phyloP scores from a whole-genome alignment of 202 grass and related monocot species.

The Cymbopogon flexuosus region DNA sequence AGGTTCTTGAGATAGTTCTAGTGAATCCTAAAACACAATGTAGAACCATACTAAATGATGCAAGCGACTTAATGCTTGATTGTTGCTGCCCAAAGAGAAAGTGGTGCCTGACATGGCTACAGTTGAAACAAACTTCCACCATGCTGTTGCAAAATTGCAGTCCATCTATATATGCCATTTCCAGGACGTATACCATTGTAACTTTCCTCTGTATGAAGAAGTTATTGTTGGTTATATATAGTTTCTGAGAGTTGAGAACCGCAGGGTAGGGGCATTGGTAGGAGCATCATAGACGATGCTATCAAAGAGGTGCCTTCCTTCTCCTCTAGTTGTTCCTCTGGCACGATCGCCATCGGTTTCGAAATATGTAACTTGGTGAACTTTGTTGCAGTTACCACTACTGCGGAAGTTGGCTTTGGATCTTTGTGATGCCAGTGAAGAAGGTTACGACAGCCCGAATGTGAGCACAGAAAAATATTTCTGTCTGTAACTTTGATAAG shows the following conservation, averaged over 20 bases:
- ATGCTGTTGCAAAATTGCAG: not conserved
- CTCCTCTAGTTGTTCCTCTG: not conserved
- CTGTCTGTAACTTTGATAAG: not conserved
- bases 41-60: not conserved
- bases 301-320: slow-evolving; percentile 43
- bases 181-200: no score
- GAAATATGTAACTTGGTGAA: not conserved
- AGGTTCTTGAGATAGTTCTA: not conserved
- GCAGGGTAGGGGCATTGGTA: slow-evolving; percentile 71
- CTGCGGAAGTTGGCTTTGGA: slow-evolving; percentile 62
- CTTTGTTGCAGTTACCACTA: slow-evolving; percentile 48
- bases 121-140: not conserved
- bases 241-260: slow-evolving; percentile 17
- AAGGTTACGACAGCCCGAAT: slow-evolving; percentile 62
- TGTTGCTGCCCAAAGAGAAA: not conserved
- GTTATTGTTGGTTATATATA: not conserved
- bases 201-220: not conserved
- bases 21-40: not conserved
- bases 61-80: not conserved
- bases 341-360: not conserved
- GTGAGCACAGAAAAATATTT: slow-evolving; percentile 35
- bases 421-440: slow-evolving; percentile 71
- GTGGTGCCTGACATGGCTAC: not conserved
- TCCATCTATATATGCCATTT: not conserved
- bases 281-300: slow-evolving; percentile 52